These are phyloP conservation scores for Colletotrichum gloeosporioides DNA, from an alignment of 2,329 filamentous ascomycete species.

Conservation along the genomic window DNA sequence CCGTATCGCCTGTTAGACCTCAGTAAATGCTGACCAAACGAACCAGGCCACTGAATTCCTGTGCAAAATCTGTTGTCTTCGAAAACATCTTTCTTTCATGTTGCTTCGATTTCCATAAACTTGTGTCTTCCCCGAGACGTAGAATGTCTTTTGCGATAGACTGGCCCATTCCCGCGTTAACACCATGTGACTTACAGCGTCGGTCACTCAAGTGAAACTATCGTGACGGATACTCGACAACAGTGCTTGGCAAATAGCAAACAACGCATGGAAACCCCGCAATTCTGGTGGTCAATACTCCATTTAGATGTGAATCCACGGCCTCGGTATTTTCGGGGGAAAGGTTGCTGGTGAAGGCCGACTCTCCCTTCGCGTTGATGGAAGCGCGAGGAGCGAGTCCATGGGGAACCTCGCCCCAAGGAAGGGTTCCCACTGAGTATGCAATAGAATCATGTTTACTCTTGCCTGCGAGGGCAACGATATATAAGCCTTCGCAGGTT, in stretches of 20 bases:
- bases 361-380: background rate
- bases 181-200: background rate
- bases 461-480: background rate
- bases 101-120: background rate
- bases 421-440: too few species aligned
- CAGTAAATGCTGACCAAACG: background rate
- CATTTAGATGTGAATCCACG: background rate
- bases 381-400: background rate
- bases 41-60: background rate
- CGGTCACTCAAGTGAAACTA: background rate
- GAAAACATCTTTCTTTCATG: background rate
- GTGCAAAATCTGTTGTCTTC: background rate
- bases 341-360: background rate
- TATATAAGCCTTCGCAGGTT: background rate
- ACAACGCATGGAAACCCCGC: background rate
- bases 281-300: background rate
- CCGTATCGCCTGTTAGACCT: background rate
- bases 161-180: background rate
- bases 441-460: background rate
- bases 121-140: background rate
- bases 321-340: background rate
- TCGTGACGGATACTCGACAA: background rate
- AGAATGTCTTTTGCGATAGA: background rate
- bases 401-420: background rate
- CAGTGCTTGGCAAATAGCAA: background rate